Percentiles rank a stretch among this genome's conserved stretches.
phyloP scores from a whole-genome alignment of 1,139 yeast species.

The Geotrichum bryndzae region DNA sequence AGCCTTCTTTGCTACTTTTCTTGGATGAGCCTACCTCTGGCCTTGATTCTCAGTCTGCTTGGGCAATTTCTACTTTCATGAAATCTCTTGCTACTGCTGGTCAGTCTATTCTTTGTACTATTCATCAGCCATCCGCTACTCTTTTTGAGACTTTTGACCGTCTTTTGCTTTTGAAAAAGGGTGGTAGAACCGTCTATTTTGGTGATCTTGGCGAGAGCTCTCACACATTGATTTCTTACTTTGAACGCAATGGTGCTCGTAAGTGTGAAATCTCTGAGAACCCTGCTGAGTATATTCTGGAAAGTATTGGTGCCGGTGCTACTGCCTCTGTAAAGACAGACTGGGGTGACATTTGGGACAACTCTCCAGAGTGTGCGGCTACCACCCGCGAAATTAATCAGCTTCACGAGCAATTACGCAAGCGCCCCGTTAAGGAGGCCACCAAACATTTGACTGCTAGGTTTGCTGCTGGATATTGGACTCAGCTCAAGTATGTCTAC shows the following conservation, averaged over 20 bases:
- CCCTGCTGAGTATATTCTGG: slow-evolving; percentile 63
- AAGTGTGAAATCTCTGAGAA: slow-evolving; percentile 47
- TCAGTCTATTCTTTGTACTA: slow-evolving; percentile 52
- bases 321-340: slow-evolving; percentile 44
- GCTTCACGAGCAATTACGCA: slow-evolving; percentile 31
- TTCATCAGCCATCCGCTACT: slow-evolving; percentile 57
- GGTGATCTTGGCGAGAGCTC: slow-evolving; percentile 60
- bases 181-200: slow-evolving; percentile 62
- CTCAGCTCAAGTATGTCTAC: slow-evolving; percentile 39
- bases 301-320: slow-evolving; percentile 65
- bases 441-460: slow-evolving; percentile 22
- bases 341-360: slow-evolving; percentile 42
- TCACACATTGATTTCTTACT: slow-evolving; percentile 45
- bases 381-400: slow-evolving; percentile 38
- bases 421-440: slow-evolving; percentile 21
- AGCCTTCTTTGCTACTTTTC: slow-evolving; percentile 47
- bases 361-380: slow-evolving; percentile 38
- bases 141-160: slow-evolving; percentile 50
- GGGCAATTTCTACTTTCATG: slow-evolving; percentile 42
- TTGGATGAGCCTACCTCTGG: slow-evolving; percentile 59
- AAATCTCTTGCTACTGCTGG: slow-evolving; percentile 49
- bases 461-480: slow-evolving; percentile 33
- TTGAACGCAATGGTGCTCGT: slow-evolving; percentile 49
- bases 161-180: slow-evolving; percentile 44
- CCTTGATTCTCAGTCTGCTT: slow-evolving; percentile 53